Evolutionary conservation across 345 rosid species (phyloP), one percentile per base, ranked within the genome.

Genomic region (Tarenaya hassleriana): DNA sequence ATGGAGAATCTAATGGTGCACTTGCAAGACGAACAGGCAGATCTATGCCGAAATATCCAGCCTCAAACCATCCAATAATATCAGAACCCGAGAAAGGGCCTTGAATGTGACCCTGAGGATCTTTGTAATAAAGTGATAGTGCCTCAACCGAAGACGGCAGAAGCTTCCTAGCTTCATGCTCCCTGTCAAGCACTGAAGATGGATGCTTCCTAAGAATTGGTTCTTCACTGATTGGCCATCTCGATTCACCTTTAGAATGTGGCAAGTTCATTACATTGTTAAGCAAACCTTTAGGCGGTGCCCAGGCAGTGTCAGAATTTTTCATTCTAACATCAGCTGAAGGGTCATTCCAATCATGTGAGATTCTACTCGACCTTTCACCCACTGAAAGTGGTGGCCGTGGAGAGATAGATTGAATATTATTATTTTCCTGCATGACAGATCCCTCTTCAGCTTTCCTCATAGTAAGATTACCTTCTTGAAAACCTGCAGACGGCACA

Each of bases 41-140:
- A 69, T 92, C 94, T 65, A 92, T 88, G 59, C 97, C 89, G 67
- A 92, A 92, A 69, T 83, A 92, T 21, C 94, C 95, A 71, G 94
- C 90, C 72, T 92, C 97, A 66, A 83, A 83, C 98, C 98, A 88
- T 47, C 95, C 98, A 69, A 92, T 81, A 41, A 92, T 79, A 75
- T 92, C 96, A 71, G 66, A 50, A 19, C 98, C 98, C 35, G 82
- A 47, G 65, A 88, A 88, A 12, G 98, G 98, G 40, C 98, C 98
- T 73, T 85, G 96, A 60, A 84, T 61, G 68, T 73, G 75, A 75
- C 95, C 97, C 73, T 81, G 97, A 64, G 98, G 97, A 75, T 92
- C 98, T 75, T 77, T 88, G 50, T 92, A 92, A 60, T 66, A 67
- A 34, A 92, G 88, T 53, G 80, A 42, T 35, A 88, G 74, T 55